These are phyloP conservation scores for Colletotrichum sp. DNA, from an alignment of 2,329 filamentous ascomycete species.

Conservation along the genomic window DNA sequence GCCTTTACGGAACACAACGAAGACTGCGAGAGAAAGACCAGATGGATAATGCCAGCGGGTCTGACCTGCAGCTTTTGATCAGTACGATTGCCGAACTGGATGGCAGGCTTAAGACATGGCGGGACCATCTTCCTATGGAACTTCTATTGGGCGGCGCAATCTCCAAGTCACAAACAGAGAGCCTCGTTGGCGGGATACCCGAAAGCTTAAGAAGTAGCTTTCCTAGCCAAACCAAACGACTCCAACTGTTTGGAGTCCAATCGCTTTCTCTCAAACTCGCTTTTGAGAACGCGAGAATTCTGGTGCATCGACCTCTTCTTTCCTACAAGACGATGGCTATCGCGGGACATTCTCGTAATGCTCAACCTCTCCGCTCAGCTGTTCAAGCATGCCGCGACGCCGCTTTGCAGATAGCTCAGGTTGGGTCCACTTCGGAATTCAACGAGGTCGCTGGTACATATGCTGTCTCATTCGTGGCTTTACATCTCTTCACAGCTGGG, in stretches of 20 bases:
- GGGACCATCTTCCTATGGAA: not conserved
- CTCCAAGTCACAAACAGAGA: not conserved
- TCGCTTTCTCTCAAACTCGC: conserved; percentile 35
- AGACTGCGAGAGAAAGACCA: not conserved
- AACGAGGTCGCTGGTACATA: conserved; percentile 25
- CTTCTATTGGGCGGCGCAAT: not conserved
- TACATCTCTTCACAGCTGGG: conserved; percentile 30
- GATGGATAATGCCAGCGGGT: no score
- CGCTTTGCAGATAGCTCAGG: conserved; percentile 26
- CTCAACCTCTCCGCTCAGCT: not conserved
- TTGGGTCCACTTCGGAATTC: conserved; percentile 12
- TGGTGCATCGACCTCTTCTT: conserved; percentile 31
- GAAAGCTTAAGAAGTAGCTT: not conserved
- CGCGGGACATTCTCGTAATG: not conserved
- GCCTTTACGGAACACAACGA: conserved; percentile 15
- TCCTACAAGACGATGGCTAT: conserved; percentile 21
- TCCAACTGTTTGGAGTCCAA: conserved; percentile 31
- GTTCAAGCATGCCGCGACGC: conserved; percentile 24
- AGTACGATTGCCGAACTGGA: conserved; percentile 13
- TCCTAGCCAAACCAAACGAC: not conserved
- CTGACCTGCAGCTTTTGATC: not conserved
- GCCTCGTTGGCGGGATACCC: not conserved
- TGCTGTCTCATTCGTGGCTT: conserved; percentile 26
- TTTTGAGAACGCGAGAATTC: conserved; percentile 36
- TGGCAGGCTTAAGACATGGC: not conserved